Evolutionary conservation across 1,284 basidiomycete genomes (phyloP), one percentile per base, ranked within the genome.

Genomic region (Trametes polyzona): DNA sequence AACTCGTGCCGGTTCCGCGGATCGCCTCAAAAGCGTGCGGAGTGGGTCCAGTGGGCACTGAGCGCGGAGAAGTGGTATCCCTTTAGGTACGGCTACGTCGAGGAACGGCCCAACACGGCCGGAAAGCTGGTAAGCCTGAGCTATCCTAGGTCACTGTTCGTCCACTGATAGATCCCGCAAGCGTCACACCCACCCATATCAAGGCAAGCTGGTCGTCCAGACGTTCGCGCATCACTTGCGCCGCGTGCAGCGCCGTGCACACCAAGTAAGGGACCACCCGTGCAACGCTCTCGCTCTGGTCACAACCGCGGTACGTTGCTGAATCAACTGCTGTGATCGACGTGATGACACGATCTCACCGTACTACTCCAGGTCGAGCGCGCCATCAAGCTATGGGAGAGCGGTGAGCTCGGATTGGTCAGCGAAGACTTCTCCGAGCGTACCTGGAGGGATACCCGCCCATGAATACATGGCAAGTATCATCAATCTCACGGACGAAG

Each of bases 241-340:
- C 14, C 50, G 41, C n/a, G 44, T 44, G 24, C 9, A 27, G 30
- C 7, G 35, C 4, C 41, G 40, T 5, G 50, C 50, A 2, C 23
- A 52, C 2, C 30, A 36, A 23, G 29, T 52, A 27, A 12, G 41
- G 12, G 50, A 52, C 40, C 33, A 36, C 24, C 50, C 50, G 2
- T 52, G 50, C 50, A 52, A 52, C 30, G 50, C 50, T 8, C 50
- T 52, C 8, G 50, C 50, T 1, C 50, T 52, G 3, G 41, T 41
- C 10, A 52, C 50, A 2, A 52, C 50, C 1, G 50, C 50, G 23
- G 50, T 43, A 44, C n/a, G 32, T 9, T 44, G n/a, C 11, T n/a
- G 11, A 8, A 16, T 19, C 16, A 16, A 3, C 1, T 11, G 10
- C 7, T n/a, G 10, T 19, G 9, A 2, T 9, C 17, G 4, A 5